Percentiles rank a stretch among this genome's conserved stretches.
These are phyloP conservation scores for Comarum palustre DNA, from an alignment of 306 rosid species.

Conservation along the genomic window DNA sequence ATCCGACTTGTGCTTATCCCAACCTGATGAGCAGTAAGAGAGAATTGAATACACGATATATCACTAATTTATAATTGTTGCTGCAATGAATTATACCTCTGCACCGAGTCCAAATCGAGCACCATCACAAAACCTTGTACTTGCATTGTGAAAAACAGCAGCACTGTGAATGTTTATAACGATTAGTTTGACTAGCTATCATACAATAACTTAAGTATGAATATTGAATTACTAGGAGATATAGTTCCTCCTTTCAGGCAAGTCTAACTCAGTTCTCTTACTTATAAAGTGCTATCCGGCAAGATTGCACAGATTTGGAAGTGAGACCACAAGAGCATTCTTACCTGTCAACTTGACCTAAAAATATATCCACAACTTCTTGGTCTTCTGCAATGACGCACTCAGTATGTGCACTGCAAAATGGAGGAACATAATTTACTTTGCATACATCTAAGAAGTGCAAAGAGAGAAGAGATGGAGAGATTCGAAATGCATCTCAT, in stretches of 20 bases:
- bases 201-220: neutral
- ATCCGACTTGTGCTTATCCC: conserved; percentile 96
- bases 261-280: neutral
- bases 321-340: neutral
- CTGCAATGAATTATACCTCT: conserved; percentile 53
- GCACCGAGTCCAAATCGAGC: conserved; percentile 98
- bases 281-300: neutral
- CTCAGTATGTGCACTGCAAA: conserved; percentile 93
- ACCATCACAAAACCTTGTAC: conserved; percentile 93
- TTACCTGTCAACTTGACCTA: conserved; percentile 88
- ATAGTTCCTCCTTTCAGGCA: neutral
- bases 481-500: conserved; percentile 22
- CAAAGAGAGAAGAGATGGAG: conserved; percentile 12
- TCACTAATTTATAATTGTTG: neutral
- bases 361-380: conserved; percentile 62
- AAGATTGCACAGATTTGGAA: neutral
- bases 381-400: conserved; percentile 73
- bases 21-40: conserved; percentile 47
- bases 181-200: conserved; percentile 1
- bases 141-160: conserved; percentile 96
- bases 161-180: conserved; percentile 57
- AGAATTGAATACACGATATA: conserved; percentile 11
- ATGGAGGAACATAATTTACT: conserved; percentile 14
- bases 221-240: neutral
- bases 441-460: neutral